Base-by-base conservation (phyloP, 2,329 filamentous ascomycete species). In the Curvularia eragrostidis region DNA sequence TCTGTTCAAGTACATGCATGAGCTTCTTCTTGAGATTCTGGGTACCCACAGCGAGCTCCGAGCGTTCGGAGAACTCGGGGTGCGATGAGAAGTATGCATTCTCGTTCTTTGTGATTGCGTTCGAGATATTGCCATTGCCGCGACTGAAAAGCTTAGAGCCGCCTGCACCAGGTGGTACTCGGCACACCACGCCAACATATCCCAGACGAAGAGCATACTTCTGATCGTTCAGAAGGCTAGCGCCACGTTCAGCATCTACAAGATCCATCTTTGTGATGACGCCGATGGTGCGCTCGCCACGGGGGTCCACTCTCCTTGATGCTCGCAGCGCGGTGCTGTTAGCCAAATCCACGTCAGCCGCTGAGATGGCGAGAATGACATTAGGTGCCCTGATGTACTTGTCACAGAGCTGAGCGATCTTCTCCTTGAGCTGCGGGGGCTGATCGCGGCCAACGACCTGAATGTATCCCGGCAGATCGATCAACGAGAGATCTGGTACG, bases 241-340 rank as follows among this genome's bases (percentile, higher is more conserved):
- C 85, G 28, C 93, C 95, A 56, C 94, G 87, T 7, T 83, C 81
- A 3, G 95, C 85, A 66, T 98, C 94, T 7, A 99, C 93, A 21
- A 99, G 83, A 71, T 99, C 95, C 94, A 99, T 97, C 80, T 99
- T 99, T 3, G 95, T 99, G 41, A 99, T 89, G n/a, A 99, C 95
- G 43, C 95, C 95, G 72, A 99, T 99, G 0, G 95, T 99, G 61
- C 95, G 86, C 79, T 99, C 95, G 53, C 95, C 95, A 59, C 95
- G 85, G 1, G 95, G 95, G 71, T 99, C 95, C 26, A 98, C 93
- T 66, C 94, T 86, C 62, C 95, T 86, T 66, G 93, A 97, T 18
- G 95, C 93, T 67, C 93, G 85, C 23, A 99, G 79, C 5, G 95
- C 93, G 6, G 95, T 95, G 1, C 95, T 99, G 76, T 99, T 99